Base-by-base conservation (phyloP, 1,139 yeast genomes). In the Scheffersomyces segobiensis region DNA sequence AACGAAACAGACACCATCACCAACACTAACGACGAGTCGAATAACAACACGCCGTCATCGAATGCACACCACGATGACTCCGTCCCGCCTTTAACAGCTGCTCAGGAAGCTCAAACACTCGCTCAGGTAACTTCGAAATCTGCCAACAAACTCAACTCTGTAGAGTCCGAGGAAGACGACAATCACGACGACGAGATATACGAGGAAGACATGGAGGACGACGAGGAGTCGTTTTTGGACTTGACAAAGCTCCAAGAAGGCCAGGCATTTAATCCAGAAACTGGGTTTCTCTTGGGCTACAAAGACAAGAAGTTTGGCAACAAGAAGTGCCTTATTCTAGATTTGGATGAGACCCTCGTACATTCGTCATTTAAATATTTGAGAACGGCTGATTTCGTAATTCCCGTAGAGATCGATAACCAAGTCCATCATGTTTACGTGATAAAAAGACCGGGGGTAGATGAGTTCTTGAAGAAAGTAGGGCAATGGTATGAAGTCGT, bases 371-470 rank as follows among this genome's bases (percentile, higher is more conserved):
- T 95, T 80, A 93, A 95, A 74, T 92, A 89, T 72, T 83, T 95
- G 61, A 85, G 96, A 61, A 90, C 93, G 52, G 97, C 98, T 1
- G 99, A 95, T 75, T 95, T 95, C 76, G 97, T 96, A 54, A 91
- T 96, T 56, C 75, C 75, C 4, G 85, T 81, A 53, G 84, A 80
- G 73, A 95, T 95, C 62, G 98, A 95, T 69, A 88, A 88, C 67
- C 96, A 91, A 72, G 83, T 88, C 46, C 98, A 96, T 73, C 96
- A 92, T 69, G 99, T 95, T 53, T 95, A 93, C 72, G 99, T 95
- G 46, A 92, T 93, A 59, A 95, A 96, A 71, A 85, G 99, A 67
- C 99, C 99, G 0, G 99, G 99, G 0, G 99, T 96, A 55, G 99
- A 95, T 73, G 96, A 91, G 70, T 95, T 96, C 69, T 81, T 95